Base-by-base conservation (phyloP, 2,329 filamentous ascomycete species). In the Alternaria ventricosa region DNA sequence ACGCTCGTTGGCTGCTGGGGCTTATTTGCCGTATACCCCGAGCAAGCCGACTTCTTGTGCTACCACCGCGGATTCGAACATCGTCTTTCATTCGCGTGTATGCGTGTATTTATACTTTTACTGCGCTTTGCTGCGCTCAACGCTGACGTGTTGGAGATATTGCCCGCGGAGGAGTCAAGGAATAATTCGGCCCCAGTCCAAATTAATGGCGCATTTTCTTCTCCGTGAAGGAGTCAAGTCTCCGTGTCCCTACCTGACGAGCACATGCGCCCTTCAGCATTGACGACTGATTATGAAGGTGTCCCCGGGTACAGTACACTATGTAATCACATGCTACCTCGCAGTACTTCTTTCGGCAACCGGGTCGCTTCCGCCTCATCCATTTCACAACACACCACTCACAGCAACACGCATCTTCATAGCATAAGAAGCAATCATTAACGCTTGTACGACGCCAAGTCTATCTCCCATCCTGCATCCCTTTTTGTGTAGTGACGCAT, bases 371-470 rank as follows among this genome's bases (percentile, higher is more conserved):
- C 13, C 36, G 25, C 25, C 9, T 27, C 25, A 10, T 10, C 8
- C 1, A 27, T 22, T 25, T 55, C 33, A 55, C 53, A 27, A 55
- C n/a, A 55, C n/a, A 20, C 33, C 30, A 55, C 53, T 55, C 22
- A 55, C 15, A 18, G 18, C n/a, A 53, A 27, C 28, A 25, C 4
- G 5, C 23, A 25, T 25, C 23, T 25, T 28, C 15, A 44, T 30
- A 28, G 27, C 55, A 57, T 27, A 49, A 57, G n/a, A 53, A 59
- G 33, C 46, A 59, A 59, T 54, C 47, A 59, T 54, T 59, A 59
- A 53, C 33, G 28, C 30, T 28, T 20, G 18, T 59, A 59, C 30
- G 25, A 53, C 56, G 30, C 44, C 28, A 15, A 22, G 41, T 57
- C 55, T 49, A 49, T 36, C 27, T 57, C 41, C 36, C 28, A 36